phyloP scores from a whole-genome alignment of 805 yeast species.

The Myxozyma udenii region DNA sequence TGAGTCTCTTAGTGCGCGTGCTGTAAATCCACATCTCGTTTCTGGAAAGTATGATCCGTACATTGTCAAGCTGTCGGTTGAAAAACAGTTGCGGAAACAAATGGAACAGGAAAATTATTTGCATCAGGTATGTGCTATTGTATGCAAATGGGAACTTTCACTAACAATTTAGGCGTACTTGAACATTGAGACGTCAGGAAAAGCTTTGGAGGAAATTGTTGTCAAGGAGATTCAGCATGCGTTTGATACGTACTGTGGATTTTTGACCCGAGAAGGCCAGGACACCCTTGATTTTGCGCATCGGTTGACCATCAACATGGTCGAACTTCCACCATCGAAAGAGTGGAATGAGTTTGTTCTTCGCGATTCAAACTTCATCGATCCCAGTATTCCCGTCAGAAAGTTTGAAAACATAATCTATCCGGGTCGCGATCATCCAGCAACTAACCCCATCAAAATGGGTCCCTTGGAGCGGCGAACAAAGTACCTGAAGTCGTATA shows the following conservation, averaged over 20 bases:
- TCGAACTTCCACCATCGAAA: slow-evolving; percentile 70
- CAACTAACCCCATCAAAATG: slow-evolving; percentile 64
- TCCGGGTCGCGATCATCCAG: slow-evolving; percentile 64
- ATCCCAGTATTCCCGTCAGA: slow-evolving; percentile 60
- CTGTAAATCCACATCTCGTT: slow-evolving; percentile 45
- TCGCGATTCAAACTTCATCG: slow-evolving; percentile 68
- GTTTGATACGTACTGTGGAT: slow-evolving; percentile 51
- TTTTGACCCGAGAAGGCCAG: slow-evolving; percentile 47
- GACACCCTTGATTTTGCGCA: slow-evolving; percentile 65
- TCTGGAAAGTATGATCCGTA: slow-evolving; percentile 74
- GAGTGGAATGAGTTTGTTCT: slow-evolving; percentile 87
- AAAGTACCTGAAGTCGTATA: slow-evolving; percentile 85
- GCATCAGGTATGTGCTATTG: slow-evolving; percentile 45
- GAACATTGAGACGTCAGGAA: slow-evolving; percentile 83
- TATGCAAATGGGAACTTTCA: neutral
- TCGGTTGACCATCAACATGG: slow-evolving; percentile 63
- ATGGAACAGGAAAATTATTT: slow-evolving; percentile 78
- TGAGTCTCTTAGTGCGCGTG: slow-evolving; percentile 52
- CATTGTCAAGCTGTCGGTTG: slow-evolving; percentile 65
- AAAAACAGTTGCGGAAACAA: slow-evolving; percentile 73
- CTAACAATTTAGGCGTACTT: slow-evolving; percentile 58
- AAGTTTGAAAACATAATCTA: slow-evolving; percentile 60
- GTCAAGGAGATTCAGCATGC: slow-evolving; percentile 83
- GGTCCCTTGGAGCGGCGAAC: slow-evolving; percentile 88
- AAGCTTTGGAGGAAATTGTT: slow-evolving; percentile 83